Evolutionary conservation across 1,284 basidiomycete species (phyloP), one percentile per base, ranked within the genome.

Genomic region (Ceratobasidium sp.): DNA sequence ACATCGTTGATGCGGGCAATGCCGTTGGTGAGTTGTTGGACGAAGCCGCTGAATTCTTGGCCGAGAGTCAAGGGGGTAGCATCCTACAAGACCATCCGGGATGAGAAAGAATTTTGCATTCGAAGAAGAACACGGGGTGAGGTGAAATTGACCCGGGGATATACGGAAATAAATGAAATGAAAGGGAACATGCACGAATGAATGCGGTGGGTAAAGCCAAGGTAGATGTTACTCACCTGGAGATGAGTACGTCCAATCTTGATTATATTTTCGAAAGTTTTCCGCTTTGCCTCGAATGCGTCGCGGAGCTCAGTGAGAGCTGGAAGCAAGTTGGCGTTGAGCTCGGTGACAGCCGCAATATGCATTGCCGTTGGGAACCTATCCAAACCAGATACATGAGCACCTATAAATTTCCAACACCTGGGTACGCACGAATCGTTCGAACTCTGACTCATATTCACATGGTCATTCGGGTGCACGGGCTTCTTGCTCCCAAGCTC

Each of bases 361-460:
- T 99, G 98, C 98, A 99, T 99, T 16, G 94, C 98, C 38, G 98
- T 99, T 23, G 98, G 98, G 90, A 99, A 99, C 35, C 96, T 97
- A 79, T 44, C 20, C 1, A 60, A 38, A 16, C 20, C 69, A n/a
- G 67, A 46, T 44, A 59, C 50, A 50, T 33, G 18, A 81, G 23
- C 41, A 1, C 23, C 68, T 33, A 20, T 33, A 48, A 85, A 89
- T 80, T 83, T 18, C 27, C 27, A 16, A 60, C 20, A 7, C 6
- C 20, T 8, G 48, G 12, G 1, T 33, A 83, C 86, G 80, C 78
- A 95, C 94, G 97, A 97, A 86, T 99, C 98, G 84, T 99, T 99
- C 84, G 96, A 98, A 81, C 95, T 97, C 87, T 99, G 98, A 85
- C 95, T 96, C 94, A 95, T 98, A 89, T 99, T 99, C 83, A 99